phyloP scores from a whole-genome alignment of 345 rosid species.

The Hevea brasiliensis region DNA sequence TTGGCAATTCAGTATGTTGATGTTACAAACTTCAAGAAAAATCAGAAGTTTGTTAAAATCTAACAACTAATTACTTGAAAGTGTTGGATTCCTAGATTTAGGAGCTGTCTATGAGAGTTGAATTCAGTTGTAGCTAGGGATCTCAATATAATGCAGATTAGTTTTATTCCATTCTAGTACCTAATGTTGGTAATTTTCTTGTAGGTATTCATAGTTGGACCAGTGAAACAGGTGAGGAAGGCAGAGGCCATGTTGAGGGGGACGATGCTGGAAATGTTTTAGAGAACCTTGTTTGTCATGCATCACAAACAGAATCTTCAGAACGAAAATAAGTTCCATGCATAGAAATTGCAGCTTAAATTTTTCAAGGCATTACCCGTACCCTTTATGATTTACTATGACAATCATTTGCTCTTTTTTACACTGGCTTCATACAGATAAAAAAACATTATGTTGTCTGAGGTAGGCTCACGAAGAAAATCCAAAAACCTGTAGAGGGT shows the following conservation, averaged over 20 bases:
- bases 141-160: background rate
- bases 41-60: background rate
- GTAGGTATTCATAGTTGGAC: conserved; percentile 84
- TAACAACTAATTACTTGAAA: conserved; percentile 6
- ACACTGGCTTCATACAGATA: background rate
- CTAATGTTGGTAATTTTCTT: conserved; percentile 1
- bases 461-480: background rate
- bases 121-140: background rate
- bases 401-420: background rate
- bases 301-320: conserved; percentile 5
- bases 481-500: background rate
- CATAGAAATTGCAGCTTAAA: conserved; percentile 11
- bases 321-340: background rate
- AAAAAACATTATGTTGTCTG: background rate
- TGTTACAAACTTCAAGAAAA: background rate
- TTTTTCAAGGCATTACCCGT: background rate
- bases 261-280: conserved; percentile 58
- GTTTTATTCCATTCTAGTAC: background rate
- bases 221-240: conserved; percentile 82
- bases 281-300: background rate
- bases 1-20: background rate
- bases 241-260: conserved; percentile 94
- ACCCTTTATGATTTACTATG: background rate
- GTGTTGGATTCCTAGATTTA: background rate
- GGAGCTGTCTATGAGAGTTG: background rate